A percentile compares a stretch with the other conserved stretches of the same genome.
Evolutionary conservation across 1,284 basidiomycete species (phyloP).

Genomic region (Tylopilus orsonianus): DNA sequence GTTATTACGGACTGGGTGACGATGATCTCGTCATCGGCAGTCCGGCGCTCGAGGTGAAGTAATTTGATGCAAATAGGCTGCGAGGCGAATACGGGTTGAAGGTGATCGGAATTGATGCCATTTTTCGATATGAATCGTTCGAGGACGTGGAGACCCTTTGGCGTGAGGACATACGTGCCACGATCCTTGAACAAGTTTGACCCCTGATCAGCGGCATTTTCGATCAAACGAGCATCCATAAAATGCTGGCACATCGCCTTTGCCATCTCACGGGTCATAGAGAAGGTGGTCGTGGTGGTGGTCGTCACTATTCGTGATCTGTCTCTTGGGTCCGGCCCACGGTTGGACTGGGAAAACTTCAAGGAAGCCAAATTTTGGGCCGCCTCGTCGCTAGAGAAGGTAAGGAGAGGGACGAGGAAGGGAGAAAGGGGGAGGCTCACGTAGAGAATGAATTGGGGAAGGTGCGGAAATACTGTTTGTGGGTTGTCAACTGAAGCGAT

Average conservation of each 20-base stretch:
- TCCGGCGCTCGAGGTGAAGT: conserved; percentile 91
- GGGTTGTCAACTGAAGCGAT: conserved; percentile 84
- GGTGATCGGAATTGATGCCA: conserved; percentile 93
- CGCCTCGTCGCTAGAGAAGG: conserved; percentile 82
- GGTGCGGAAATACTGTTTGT: conserved; percentile 95
- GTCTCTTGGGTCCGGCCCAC: conserved; percentile 96
- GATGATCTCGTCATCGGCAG: conserved; percentile 95
- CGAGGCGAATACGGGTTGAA: conserved; percentile 85
- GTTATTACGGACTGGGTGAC: conserved; percentile 93
- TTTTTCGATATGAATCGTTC: conserved; percentile 99
- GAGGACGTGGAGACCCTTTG: conserved; percentile 97
- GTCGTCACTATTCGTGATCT: conserved; percentile 97
- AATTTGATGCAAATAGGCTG: conserved; percentile 99
- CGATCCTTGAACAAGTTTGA: conserved; percentile 95
- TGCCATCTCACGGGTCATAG: conserved; percentile 99
- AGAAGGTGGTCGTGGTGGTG: conserved; percentile 98
- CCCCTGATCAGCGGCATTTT: conserved; percentile 89
- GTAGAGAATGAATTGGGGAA: conserved; percentile 96
- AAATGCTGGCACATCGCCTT: conserved; percentile 99
- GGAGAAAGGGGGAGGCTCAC: conserved; percentile 45
- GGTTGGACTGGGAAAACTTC: conserved; percentile 99
- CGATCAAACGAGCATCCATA: conserved; percentile 97
- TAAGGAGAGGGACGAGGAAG: conserved; percentile 16
- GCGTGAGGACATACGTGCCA: conserved; percentile 93
- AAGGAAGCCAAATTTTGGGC: conserved; percentile 91